phyloP scores from a whole-genome alignment of 148 eudicot genomes.

The Linanthus parryae region DNA sequence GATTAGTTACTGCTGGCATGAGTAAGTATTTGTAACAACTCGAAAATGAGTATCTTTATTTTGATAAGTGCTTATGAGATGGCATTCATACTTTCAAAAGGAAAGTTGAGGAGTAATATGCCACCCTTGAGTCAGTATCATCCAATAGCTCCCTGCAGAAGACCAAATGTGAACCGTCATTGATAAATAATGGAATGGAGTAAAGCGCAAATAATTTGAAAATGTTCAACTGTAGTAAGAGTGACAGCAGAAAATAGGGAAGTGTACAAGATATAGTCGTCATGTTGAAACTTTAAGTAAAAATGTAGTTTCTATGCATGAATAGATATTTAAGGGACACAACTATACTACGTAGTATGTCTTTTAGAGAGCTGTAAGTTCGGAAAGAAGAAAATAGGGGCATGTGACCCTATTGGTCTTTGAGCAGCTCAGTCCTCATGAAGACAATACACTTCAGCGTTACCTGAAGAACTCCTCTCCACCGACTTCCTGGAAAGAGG shows the following conservation, averaged over 20 bases:
- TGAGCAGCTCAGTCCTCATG: no score
- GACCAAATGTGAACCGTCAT: neutral
- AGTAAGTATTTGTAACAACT: neutral
- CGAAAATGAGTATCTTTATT: neutral
- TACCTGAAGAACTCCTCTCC: slow-evolving; percentile 96
- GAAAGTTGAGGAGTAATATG: slow-evolving; percentile 92
- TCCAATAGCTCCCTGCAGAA: slow-evolving; percentile 78
- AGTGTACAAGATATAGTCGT: no score
- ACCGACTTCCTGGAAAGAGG: slow-evolving; percentile 81
- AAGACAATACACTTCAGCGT: slow-evolving; percentile 2
- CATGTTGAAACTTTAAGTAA: neutral
- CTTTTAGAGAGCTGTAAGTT: no score
- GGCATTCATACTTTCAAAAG: slow-evolving; percentile 73
- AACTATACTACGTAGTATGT: no score
- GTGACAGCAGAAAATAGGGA: no score
- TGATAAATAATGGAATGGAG: no score
- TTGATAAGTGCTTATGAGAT: neutral
- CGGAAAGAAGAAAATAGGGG: no score
- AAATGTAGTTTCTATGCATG: neutral
- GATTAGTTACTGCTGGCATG: slow-evolving; percentile 10
- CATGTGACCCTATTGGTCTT: no score
- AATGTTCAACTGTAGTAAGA: no score
- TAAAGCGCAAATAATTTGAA: no score
- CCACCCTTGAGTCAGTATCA: slow-evolving; percentile 99
- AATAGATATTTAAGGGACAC: no score